These are phyloP conservation scores for Spergularia marina DNA, from an alignment of 148 eudicot species.

Conservation along the genomic window DNA sequence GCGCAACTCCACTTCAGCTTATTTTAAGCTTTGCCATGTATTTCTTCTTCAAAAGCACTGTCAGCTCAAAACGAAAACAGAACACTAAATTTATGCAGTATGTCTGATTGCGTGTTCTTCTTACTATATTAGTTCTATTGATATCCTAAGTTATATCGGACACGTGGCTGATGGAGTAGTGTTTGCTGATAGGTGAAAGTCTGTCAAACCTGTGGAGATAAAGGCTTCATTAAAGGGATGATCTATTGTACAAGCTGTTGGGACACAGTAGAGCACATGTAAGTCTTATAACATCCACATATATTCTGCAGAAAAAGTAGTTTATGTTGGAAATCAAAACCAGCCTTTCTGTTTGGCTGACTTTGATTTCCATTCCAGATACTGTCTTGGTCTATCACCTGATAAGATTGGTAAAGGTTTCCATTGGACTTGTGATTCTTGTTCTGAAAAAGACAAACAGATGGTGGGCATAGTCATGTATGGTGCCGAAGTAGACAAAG, in stretches of 20 bases:
- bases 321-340: neutral
- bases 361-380: constrained; percentile 34
- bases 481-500: constrained; percentile 10
- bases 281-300: constrained; percentile 13
- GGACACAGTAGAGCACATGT: constrained; percentile 56
- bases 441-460: neutral
- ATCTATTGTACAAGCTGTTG: constrained; percentile 56
- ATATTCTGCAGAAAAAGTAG: neutral
- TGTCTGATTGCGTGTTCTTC: neutral
- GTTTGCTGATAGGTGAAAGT: constrained; percentile 35
- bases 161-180: neutral
- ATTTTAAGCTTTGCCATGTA: neutral
- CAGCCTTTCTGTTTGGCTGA: neutral
- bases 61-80: neutral
- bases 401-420: constrained; percentile 46
- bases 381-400: constrained; percentile 46
- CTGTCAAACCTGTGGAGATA: constrained; percentile 60
- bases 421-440: constrained; percentile 46
- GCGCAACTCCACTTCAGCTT: neutral
- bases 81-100: neutral
- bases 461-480: constrained; percentile 32
- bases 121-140: neutral
- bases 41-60: too few species aligned
- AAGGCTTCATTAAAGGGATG: constrained; percentile 44
- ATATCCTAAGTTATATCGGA: neutral